Conservation (phyloP, 75 land plant species). For the Adiantum capillusveneris region DNA sequence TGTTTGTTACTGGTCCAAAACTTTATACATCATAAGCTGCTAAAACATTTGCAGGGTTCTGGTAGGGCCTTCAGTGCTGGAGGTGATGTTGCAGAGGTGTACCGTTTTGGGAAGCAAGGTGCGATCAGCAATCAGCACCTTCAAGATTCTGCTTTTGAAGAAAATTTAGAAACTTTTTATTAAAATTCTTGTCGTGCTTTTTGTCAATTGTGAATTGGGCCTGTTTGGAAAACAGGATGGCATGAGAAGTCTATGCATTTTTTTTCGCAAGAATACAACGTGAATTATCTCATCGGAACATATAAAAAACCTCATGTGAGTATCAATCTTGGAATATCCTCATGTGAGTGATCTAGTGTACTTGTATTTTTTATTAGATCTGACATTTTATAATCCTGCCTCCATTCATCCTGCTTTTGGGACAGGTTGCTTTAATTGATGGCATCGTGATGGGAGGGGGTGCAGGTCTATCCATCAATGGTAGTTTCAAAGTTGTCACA, state of each 20-base stretch:
- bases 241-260: constrained; percentile 62
- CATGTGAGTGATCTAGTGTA: background rate
- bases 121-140: background rate
- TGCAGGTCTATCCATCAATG: constrained; percentile 78
- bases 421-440: constrained; percentile 78
- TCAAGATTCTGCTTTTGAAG: too few species aligned
- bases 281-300: constrained; percentile 79
- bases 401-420: constrained; percentile 9
- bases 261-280: constrained; percentile 61
- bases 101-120: constrained; percentile 40
- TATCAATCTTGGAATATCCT: background rate
- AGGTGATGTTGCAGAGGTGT: constrained; percentile 75
- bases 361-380: too few species aligned
- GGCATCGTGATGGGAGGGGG: constrained; percentile 99
- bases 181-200: too few species aligned
- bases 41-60: constrained; percentile 37
- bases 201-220: too few species aligned
- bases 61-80: constrained; percentile 91
- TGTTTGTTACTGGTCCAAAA: background rate
- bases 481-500: constrained; percentile 78
- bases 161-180: background rate
- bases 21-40: background rate
- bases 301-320: constrained; percentile 92
- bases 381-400: too few species aligned
- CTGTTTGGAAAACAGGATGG: constrained; percentile 45